Evolutionary conservation across 2,329 filamentous ascomycete genomes (phyloP).

Genomic region (Trichoderma breve): DNA sequence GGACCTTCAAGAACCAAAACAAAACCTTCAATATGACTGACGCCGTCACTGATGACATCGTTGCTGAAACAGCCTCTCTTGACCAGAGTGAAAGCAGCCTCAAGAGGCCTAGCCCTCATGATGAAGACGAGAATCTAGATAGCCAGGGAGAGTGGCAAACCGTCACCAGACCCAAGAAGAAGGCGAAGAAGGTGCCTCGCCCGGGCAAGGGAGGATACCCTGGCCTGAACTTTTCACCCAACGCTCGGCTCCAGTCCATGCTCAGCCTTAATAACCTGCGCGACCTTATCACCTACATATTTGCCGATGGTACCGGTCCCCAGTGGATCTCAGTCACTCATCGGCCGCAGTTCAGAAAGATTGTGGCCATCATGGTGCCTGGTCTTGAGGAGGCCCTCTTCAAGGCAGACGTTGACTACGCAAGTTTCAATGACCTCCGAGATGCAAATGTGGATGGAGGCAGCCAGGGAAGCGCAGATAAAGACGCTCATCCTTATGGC

Average conservation of each 20-base stretch:
- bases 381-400: slow-evolving; percentile 92
- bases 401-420: slow-evolving; percentile 55
- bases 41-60: slow-evolving; percentile 15
- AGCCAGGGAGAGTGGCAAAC: slow-evolving; percentile 52
- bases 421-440: slow-evolving; percentile 41
- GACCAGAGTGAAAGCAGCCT: slow-evolving; percentile 40
- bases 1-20: neutral
- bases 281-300: slow-evolving; percentile 63
- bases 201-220: slow-evolving; percentile 58
- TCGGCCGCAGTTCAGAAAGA: slow-evolving; percentile 67
- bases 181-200: slow-evolving; percentile 60
- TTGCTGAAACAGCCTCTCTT: slow-evolving; percentile 20
- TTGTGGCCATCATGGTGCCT: slow-evolving; percentile 88
- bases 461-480: slow-evolving; percentile 31
- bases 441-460: slow-evolving; percentile 24
- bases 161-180: slow-evolving; percentile 54
- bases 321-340: slow-evolving; percentile 65
- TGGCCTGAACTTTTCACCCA: slow-evolving; percentile 55
- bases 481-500: slow-evolving; percentile 36
- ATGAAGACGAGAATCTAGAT: slow-evolving; percentile 34
- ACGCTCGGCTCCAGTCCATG: slow-evolving; percentile 58
- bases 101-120: slow-evolving; percentile 51
- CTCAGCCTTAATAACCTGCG: slow-evolving; percentile 63
- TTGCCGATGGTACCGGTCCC: slow-evolving; percentile 62
- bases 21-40: slow-evolving; percentile 21